These are phyloP conservation scores for Penicillium sp. DNA, from an alignment of 2,329 filamentous ascomycete species.

Conservation along the genomic window DNA sequence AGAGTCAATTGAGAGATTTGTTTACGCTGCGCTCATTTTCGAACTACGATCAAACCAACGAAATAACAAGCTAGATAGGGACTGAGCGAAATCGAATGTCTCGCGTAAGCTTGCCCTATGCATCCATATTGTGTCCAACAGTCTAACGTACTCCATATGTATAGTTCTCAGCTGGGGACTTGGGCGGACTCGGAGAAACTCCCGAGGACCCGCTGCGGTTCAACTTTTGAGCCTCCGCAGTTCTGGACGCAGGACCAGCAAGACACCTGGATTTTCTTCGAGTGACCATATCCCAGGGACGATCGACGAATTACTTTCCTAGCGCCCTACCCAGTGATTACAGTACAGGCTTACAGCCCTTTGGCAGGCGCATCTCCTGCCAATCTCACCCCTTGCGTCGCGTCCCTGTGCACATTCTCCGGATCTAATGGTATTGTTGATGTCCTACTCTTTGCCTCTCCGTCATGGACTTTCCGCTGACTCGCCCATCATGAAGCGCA, in stretches of 20 bases:
- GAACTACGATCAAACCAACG: background rate
- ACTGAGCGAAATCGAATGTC: background rate
- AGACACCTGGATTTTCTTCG: background rate
- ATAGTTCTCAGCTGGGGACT: background rate
- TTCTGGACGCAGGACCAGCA: background rate
- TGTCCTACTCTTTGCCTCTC: conserved; percentile 25
- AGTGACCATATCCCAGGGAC: conserved; percentile 6
- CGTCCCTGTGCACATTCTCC: conserved; percentile 29
- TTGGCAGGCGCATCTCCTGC: conserved; percentile 10
- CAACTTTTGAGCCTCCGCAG: conserved; percentile 1
- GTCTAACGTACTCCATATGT: background rate
- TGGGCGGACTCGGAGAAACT: conserved; percentile 35
- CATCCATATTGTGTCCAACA: background rate
- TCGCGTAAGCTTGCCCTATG: background rate
- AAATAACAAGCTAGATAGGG: too few relatives aligned
- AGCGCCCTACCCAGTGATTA: background rate
- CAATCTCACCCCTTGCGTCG: conserved; percentile 30
- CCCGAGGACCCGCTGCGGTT: conserved; percentile 19
- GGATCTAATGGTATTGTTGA: conserved; percentile 38
- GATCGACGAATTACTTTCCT: conserved; percentile 3
- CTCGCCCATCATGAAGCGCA: conserved; percentile 43
- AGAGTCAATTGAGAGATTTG: background rate
- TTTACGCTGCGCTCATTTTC: background rate
- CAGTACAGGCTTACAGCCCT: conserved; percentile 2
- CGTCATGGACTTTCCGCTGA: conserved; percentile 17